Evolutionary conservation across 2,329 filamentous ascomycete species (phyloP).

Genomic region (Aureobasidium vineae): DNA sequence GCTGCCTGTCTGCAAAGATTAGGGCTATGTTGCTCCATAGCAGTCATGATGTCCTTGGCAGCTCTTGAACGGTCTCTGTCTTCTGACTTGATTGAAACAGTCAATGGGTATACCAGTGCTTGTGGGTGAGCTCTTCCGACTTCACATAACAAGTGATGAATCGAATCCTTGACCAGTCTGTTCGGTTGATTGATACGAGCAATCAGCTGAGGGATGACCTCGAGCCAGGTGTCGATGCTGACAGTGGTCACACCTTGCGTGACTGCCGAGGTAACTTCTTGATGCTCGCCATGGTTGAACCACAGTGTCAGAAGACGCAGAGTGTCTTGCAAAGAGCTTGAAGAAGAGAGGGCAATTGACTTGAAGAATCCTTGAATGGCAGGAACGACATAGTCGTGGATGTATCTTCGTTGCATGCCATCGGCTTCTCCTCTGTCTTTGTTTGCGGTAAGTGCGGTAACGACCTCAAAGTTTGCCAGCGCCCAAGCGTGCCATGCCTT

Average conservation of each 20-base stretch:
- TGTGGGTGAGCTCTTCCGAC: slow-evolving; percentile 94
- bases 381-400: slow-evolving; percentile 87
- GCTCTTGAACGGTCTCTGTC: slow-evolving; percentile 80
- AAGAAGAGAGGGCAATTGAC: slow-evolving; percentile 87
- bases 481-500: slow-evolving; percentile 99
- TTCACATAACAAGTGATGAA: slow-evolving; percentile 88
- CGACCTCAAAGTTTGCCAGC: slow-evolving; percentile 96
- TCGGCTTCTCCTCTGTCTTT: slow-evolving; percentile 54
- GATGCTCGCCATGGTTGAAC: slow-evolving; percentile 88
- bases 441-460: slow-evolving; percentile 72
- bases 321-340: slow-evolving; percentile 93
- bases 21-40: slow-evolving; percentile 92
- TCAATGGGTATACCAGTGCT: slow-evolving; percentile 93
- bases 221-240: slow-evolving; percentile 96
- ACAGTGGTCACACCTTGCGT: slow-evolving; percentile 88
- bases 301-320: slow-evolving; percentile 88
- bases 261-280: slow-evolving; percentile 83
- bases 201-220: slow-evolving; percentile 96
- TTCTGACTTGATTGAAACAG: slow-evolving; percentile 96
- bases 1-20: slow-evolving; percentile 93
- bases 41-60: slow-evolving; percentile 93
- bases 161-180: slow-evolving; percentile 78
- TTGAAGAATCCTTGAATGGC: slow-evolving; percentile 96
- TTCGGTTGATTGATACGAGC: slow-evolving; percentile 97
- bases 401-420: slow-evolving; percentile 62